Evolutionary conservation across 805 yeast species (phyloP).

Genomic region (Ogataea trehaloabstinens): DNA sequence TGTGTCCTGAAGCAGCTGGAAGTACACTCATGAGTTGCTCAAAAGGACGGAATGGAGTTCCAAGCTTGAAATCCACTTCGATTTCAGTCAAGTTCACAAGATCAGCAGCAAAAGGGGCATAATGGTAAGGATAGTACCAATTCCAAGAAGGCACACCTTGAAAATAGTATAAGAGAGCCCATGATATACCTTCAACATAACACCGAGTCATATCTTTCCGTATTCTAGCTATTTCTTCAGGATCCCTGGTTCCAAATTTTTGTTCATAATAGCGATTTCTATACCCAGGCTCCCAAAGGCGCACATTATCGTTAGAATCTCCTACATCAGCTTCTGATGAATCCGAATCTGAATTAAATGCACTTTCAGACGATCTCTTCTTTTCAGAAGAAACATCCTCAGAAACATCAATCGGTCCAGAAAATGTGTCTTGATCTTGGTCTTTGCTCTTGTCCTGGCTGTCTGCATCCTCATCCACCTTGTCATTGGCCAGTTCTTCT

Average conservation of each 20-base stretch:
- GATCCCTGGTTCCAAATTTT: conserved; percentile 62
- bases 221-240: conserved; percentile 51
- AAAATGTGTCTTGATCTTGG: conserved; percentile 24
- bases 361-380: conserved; percentile 22
- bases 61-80: conserved; percentile 57
- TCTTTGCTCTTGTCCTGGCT: conserved; percentile 3
- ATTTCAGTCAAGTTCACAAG: conserved; percentile 55
- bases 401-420: conserved; percentile 29
- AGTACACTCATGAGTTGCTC: conserved; percentile 94
- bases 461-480: neutral
- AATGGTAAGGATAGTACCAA: conserved; percentile 96
- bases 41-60: conserved; percentile 83
- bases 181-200: conserved; percentile 93
- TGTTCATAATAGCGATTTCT: conserved; percentile 72
- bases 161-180: conserved; percentile 91
- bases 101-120: conserved; percentile 96
- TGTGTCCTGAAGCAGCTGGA: conserved; percentile 91
- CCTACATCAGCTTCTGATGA: conserved; percentile 38
- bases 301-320: conserved; percentile 50
- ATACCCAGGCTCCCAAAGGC: conserved; percentile 86
- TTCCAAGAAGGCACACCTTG: conserved; percentile 99
- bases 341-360: conserved; percentile 28
- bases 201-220: conserved; percentile 61
- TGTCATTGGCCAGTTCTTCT: neutral
- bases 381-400: conserved; percentile 13